Evolutionary conservation across 805 yeast genomes (phyloP), one percentile per base, ranked within the genome.

Genomic region (Kazachstania kunashirensis): DNA sequence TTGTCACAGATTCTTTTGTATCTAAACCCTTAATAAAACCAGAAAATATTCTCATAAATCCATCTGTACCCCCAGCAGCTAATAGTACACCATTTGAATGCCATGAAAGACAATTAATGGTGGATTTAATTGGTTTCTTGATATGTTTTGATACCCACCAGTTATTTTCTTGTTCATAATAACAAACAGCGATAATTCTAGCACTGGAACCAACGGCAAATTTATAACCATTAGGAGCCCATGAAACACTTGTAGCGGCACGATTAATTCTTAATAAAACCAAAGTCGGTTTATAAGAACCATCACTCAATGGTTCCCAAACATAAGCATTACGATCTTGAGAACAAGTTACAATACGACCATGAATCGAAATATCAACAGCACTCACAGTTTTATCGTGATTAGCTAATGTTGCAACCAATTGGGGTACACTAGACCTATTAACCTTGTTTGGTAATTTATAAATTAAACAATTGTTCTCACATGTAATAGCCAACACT

Each of bases 121-220:
- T 85, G 9, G 95, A 81, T 58, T 80, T 79, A 50, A 92, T 68
- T n/a, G 96, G 95, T 62, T 84, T 85, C 67, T 88, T 88, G 62
- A 92, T 81, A 65, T 89, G 98, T 62, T 89, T 89, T 11, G 97
- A 84, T 35, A 92, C 88, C 99, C 99, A 92, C 99, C 99, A 92
- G 59, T 92, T 95, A 59, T 89, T 92, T 52, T 86, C 96, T 44
- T 71, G 82, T 63, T 92, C 98, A 58, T 82, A 92, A 65, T 88
- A 92, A 66, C 98, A 92, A 34, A 92, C 83, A 8, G 97, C 96
- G 61, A 92, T 79, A 44, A 83, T 81, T 42, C 97, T 70, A 31
- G 95, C 96, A 32, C 95, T 85, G 2, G 95, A 83, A 1, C 96
- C 98, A 33, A 89, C 97, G 1, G 98, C 98, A 62, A 92, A 92